Conservation (phyloP, 1,139 yeast species). For the Lodderomyces theae region DNA sequence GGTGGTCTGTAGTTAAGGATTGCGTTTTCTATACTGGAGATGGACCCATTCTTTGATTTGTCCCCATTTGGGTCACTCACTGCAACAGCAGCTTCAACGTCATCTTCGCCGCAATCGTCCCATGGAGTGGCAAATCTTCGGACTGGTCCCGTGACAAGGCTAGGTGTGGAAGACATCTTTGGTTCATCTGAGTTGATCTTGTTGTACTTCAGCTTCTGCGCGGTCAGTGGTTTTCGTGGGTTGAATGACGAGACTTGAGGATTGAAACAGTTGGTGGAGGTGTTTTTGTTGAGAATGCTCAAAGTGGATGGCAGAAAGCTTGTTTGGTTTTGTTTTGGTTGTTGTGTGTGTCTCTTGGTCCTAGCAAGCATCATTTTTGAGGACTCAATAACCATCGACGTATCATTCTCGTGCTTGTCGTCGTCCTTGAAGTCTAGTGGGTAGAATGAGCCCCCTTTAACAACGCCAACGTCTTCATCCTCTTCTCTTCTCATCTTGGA, state of each 20-base stretch:
- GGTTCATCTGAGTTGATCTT: neutral
- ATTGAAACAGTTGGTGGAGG: neutral
- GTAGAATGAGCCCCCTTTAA: neutral
- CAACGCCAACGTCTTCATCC: neutral
- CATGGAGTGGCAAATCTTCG: neutral
- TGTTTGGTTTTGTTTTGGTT: neutral
- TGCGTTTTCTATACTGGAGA: neutral
- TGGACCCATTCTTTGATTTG: neutral
- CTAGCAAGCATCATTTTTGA: neutral
- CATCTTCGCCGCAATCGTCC: neutral
- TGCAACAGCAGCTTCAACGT: neutral
- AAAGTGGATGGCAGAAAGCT: neutral
- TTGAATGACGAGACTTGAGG: neutral
- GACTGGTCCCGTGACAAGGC: neutral
- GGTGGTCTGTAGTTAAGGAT: neutral
- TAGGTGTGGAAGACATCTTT: neutral
- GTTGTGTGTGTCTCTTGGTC: neutral
- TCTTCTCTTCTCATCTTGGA: neutral
- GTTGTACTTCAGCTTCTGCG: neutral
- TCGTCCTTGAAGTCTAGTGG: neutral
- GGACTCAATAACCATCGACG: neutral
- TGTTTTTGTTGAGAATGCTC: neutral
- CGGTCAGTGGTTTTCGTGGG: neutral
- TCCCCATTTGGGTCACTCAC: neutral
- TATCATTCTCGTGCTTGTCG: neutral